Base-by-base conservation (phyloP, 2,329 filamentous ascomycete species). In the Tolypocladium album region DNA sequence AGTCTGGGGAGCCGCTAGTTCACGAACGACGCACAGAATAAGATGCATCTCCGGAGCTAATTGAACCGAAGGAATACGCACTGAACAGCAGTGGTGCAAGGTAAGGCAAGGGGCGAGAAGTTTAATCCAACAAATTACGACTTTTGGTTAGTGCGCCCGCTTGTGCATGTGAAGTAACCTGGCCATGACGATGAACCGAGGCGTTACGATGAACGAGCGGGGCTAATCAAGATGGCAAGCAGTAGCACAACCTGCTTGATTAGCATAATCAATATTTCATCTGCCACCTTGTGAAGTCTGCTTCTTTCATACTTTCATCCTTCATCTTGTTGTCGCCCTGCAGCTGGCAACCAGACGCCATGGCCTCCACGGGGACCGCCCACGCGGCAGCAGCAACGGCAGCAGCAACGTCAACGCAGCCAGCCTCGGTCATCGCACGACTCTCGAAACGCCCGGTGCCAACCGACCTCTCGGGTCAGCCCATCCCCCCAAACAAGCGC, bases 401-500 rank as follows among this genome's bases (percentile, higher is more conserved):
- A 7, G 13, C 47, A 11, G 7, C 13, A 17, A 17, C 47, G 24
- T n/a, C 47, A 3, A 5, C 27, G 47, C 47, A 8, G 27, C 47
- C 47, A n/a, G 39, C 15, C 11, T 1, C 36, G 2, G 47, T 34
- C 47, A n/a, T 27, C 7, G 20, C 47, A 2, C 27, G 47, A 27
- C 15, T 34, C 27, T 47, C 58, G 12, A 45, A 56, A 17, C 52
- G 58, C 15, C n/a, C 24, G 20, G 59, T 64, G 9, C 63, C 63
- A n/a, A 47, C 13, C 2, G 63, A 64, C 55, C 60, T 64, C n/a
- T 24, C 27, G 3, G 63, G 61, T 43, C 42, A 58, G 8, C 45
- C 60, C 20, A 64, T 64, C 24, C 63, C 63, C 39, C 63, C 63
- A 43, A 57, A 40, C 45, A 39, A 59, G 24, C 56, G 63, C 57